These are phyloP conservation scores for Hypoxylon rubiginosum DNA, from an alignment of 2,329 filamentous ascomycete genomes.

Conservation along the genomic window DNA sequence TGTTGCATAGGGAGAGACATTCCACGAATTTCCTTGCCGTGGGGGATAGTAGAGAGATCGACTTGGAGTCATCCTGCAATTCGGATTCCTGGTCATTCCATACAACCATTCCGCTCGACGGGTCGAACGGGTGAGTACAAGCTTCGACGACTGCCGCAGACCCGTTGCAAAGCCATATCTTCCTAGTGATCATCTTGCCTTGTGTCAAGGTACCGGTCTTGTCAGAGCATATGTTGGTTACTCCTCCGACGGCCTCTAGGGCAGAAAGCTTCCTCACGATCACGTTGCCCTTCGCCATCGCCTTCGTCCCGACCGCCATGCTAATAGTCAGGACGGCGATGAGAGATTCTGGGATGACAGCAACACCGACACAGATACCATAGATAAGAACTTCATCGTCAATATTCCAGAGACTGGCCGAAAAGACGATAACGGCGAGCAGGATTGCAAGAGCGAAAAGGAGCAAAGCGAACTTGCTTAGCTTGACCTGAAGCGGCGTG, in stretches of 20 bases:
- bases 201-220: constrained; percentile 78
- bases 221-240: constrained; percentile 79
- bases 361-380: constrained; percentile 64
- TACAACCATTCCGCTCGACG: constrained; percentile 66
- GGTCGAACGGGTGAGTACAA: constrained; percentile 72
- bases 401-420: constrained; percentile 67
- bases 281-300: constrained; percentile 68
- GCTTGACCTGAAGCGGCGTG: constrained; percentile 86
- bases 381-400: constrained; percentile 70
- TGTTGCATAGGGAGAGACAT: constrained; percentile 74
- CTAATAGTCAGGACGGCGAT: constrained; percentile 75
- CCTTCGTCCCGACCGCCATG: constrained; percentile 68
- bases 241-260: constrained; percentile 75
- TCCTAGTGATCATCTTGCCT: constrained; percentile 75
- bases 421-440: constrained; percentile 73
- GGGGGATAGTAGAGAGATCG: constrained; percentile 46
- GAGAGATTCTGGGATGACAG: constrained; percentile 68
- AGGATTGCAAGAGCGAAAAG: constrained; percentile 80
- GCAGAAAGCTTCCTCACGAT: constrained; percentile 72
- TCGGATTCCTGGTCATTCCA: constrained; percentile 56
- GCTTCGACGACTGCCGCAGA: constrained; percentile 67
- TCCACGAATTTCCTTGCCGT: constrained; percentile 64
- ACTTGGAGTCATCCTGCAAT: constrained; percentile 35
- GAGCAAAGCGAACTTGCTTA: constrained; percentile 86
- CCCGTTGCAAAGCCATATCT: constrained; percentile 70